A percentile compares a stretch with the other conserved stretches of the same genome.
These are phyloP conservation scores for Aspergillus jensenii DNA, from an alignment of 2,329 filamentous ascomycete genomes.

Conservation along the genomic window DNA sequence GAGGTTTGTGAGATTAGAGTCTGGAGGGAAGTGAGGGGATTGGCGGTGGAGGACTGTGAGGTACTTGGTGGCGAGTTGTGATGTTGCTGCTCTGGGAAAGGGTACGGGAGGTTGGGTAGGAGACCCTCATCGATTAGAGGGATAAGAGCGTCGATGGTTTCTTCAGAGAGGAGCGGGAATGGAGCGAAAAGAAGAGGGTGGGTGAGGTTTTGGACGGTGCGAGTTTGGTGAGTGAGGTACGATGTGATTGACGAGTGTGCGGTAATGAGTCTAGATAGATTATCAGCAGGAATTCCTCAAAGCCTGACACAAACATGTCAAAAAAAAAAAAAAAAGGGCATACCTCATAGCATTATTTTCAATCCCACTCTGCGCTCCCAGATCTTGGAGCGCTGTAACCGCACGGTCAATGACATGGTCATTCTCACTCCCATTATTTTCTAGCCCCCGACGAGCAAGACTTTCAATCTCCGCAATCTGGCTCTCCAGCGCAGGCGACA, in stretches of 20 bases:
- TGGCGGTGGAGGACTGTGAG: slow-evolving; percentile 29
- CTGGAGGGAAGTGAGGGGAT: slow-evolving; percentile 64
- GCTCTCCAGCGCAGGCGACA: slow-evolving; percentile 55
- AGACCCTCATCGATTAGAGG: slow-evolving; percentile 57
- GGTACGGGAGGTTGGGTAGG: slow-evolving; percentile 51
- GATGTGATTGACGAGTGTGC: slow-evolving; percentile 59
- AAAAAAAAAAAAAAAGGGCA: slow-evolving; percentile 11
- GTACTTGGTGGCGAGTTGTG: slow-evolving; percentile 31
- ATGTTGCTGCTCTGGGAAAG: slow-evolving; percentile 33
- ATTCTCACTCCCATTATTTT: slow-evolving; percentile 51
- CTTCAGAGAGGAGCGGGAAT: slow-evolving; percentile 53
- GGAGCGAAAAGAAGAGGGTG: slow-evolving; percentile 60
- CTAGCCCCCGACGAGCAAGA: slow-evolving; percentile 53
- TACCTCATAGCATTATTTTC: slow-evolving; percentile 59
- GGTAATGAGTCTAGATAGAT: slow-evolving; percentile 52
- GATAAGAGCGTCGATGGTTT: slow-evolving; percentile 57
- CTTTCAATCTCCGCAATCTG: slow-evolving; percentile 58
- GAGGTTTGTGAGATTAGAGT: slow-evolving; percentile 69
- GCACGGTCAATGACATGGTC: slow-evolving; percentile 55
- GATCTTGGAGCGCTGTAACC: slow-evolving; percentile 52
- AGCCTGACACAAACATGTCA: no score
- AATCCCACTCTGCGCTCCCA: slow-evolving; percentile 56
- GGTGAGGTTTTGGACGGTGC: slow-evolving; percentile 57
- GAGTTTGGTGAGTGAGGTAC: slow-evolving; percentile 62
- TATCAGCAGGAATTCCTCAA: not conserved